These are phyloP conservation scores for Casaregolazyma lundiana DNA, from an alignment of 1,139 yeast species.

Conservation along the genomic window DNA sequence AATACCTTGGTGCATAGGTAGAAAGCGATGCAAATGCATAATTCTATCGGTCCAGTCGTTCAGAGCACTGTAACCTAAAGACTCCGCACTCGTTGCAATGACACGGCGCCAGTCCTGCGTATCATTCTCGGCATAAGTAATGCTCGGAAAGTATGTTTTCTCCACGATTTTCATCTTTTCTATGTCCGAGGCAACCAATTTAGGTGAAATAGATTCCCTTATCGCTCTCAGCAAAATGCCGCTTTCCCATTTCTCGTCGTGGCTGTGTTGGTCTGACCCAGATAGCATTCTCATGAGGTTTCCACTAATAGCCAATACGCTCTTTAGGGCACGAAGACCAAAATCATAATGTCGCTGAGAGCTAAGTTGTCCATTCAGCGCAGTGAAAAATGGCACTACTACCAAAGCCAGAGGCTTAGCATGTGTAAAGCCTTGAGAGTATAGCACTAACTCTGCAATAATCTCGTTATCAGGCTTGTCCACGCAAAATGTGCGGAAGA, in stretches of 20 bases:
- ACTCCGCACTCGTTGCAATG: conserved; percentile 25
- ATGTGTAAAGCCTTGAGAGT: conserved; percentile 63
- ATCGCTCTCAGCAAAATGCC: conserved; percentile 51
- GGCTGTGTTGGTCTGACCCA: conserved; percentile 3
- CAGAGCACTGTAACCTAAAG: conserved; percentile 29
- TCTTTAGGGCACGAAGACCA: conserved; percentile 77
- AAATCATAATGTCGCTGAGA: conserved; percentile 79
- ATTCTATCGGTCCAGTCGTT: conserved; percentile 53
- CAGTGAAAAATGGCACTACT: conserved; percentile 55
- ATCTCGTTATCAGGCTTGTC: conserved; percentile 61
- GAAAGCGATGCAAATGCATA: conserved; percentile 59
- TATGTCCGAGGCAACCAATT: conserved; percentile 53
- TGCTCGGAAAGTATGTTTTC: conserved; percentile 29
- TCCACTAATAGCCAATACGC: conserved; percentile 60
- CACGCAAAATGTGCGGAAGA: conserved; percentile 76
- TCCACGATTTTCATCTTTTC: conserved; percentile 33
- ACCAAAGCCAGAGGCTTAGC: conserved; percentile 45
- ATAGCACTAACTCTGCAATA: conserved; percentile 68
- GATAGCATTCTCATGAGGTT: conserved; percentile 35
- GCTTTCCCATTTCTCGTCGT: conserved; percentile 40
- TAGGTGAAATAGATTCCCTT: conserved; percentile 59
- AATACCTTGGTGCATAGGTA: conserved; percentile 68
- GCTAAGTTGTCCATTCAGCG: conserved; percentile 40
- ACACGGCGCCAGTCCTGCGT: conserved; percentile 18
- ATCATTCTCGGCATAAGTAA: conserved; percentile 22